A percentile compares a stretch with the other conserved stretches of the same genome.
phyloP scores from a whole-genome alignment of 768 basidiomycete genomes.

The Auricularia auricula-judae region DNA sequence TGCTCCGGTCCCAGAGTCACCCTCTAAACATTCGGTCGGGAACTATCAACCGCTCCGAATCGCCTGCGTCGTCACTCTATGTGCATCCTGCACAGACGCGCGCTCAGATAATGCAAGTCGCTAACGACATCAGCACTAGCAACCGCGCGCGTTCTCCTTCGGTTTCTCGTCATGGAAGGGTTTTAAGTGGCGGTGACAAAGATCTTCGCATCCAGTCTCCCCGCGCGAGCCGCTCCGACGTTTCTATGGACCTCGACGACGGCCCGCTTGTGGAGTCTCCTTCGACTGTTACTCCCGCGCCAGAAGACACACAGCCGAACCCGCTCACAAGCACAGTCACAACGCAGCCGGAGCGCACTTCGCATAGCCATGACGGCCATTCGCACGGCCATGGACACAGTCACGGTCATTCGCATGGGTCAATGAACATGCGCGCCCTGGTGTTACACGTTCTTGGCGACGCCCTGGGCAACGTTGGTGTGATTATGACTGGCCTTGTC shows the following conservation, averaged over 20 bases:
- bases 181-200: not conserved
- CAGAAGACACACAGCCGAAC: not conserved
- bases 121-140: constrained; percentile 48
- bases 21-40: not conserved
- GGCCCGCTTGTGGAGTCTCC: not conserved
- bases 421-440: constrained; percentile 98
- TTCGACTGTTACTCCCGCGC: not conserved
- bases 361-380: constrained; percentile 40
- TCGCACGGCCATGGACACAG: constrained; percentile 43
- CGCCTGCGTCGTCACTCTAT: constrained; percentile 49
- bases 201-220: not conserved
- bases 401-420: constrained; percentile 38
- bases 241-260: not conserved
- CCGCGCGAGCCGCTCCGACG: not conserved
- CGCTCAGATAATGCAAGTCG: constrained; percentile 52
- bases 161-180: not conserved
- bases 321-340: not conserved
- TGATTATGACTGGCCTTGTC: constrained; percentile 87
- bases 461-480: constrained; percentile 95
- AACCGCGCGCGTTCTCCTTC: not conserved
- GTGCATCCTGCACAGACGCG: constrained; percentile 40
- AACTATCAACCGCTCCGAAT: constrained; percentile 14
- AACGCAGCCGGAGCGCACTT: not conserved
- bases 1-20: not conserved
- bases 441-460: constrained; percentile 93